Conservation (phyloP, 306 rosid species). For the Astragalus glycyphyllos region DNA sequence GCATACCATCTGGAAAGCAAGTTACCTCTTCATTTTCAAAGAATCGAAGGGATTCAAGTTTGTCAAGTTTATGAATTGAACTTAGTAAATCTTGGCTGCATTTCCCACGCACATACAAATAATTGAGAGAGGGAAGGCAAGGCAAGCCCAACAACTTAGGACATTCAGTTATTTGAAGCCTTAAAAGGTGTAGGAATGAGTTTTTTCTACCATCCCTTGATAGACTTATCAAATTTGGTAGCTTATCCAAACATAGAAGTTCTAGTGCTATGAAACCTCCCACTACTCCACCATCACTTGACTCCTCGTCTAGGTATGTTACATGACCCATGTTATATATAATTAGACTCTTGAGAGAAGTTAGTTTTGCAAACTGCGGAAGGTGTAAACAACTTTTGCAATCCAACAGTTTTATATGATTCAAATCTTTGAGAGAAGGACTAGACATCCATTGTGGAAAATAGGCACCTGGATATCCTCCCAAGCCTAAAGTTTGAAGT, state of each 20-base stretch:
- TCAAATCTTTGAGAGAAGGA: slow-evolving; percentile 14
- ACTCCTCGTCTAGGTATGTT: slow-evolving; percentile 1
- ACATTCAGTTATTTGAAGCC: background rate
- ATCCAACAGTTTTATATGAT: accelerated
- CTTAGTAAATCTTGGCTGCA: slow-evolving; percentile 23
- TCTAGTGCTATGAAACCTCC: slow-evolving; percentile 36
- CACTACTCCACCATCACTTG: background rate
- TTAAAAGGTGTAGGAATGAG: slow-evolving; percentile 27
- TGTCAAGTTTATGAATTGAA: slow-evolving; percentile 13
- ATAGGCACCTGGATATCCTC: slow-evolving; percentile 14
- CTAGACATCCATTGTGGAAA: slow-evolving; percentile 43
- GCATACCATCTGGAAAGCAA: slow-evolving; percentile 38
- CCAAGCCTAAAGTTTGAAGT: background rate
- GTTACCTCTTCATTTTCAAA: background rate
- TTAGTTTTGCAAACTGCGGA: slow-evolving; percentile 23
- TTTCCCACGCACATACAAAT: background rate
- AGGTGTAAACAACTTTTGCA: slow-evolving; percentile 19
- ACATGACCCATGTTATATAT: slow-evolving; percentile 3
- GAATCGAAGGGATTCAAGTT: slow-evolving; percentile 18
- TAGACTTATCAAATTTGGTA: slow-evolving; percentile 39
- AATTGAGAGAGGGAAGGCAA: slow-evolving; percentile 30
- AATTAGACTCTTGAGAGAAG: background rate
- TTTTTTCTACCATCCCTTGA: slow-evolving; percentile 31
- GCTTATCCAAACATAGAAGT: background rate
- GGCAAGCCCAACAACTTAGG: slow-evolving; percentile 40